phyloP scores from a whole-genome alignment of 257 asterid species.

The Solanum stenotomum region DNA sequence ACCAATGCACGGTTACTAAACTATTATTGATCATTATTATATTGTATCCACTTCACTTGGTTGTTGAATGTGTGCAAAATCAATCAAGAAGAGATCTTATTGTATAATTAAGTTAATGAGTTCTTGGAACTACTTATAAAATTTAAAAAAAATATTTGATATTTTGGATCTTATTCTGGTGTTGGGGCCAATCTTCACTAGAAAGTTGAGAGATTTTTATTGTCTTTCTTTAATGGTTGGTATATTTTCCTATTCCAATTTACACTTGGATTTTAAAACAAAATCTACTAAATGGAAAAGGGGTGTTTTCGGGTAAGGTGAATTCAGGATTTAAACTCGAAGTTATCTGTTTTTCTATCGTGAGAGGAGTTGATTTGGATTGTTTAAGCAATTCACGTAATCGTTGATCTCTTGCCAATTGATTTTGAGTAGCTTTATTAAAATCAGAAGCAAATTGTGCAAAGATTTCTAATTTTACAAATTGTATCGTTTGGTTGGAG shows the following conservation, averaged over 20 bases:
- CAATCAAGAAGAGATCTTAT: neutral
- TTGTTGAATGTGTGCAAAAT: neutral
- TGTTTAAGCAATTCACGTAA: neutral
- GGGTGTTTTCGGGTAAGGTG: too few relatives aligned
- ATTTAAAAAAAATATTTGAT: neutral
- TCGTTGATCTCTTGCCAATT: too few relatives aligned
- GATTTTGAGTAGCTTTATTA: too few relatives aligned
- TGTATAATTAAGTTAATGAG: neutral
- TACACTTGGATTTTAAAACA: neutral
- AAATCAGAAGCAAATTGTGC: too few relatives aligned
- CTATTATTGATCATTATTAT: neutral
- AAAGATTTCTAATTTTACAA: fast-evolving
- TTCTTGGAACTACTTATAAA: neutral
- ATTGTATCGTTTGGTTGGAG: neutral
- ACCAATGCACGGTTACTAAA: neutral
- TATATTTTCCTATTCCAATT: neutral
- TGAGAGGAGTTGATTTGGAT: neutral
- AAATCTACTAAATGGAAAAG: neutral
- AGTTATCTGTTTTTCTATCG: neutral
- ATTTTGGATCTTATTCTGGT: neutral
- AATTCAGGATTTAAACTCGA: neutral
- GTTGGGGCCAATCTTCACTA: neutral
- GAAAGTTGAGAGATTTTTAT: neutral
- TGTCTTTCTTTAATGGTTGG: neutral
- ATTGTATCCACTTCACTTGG: neutral